These are phyloP conservation scores for Rosa lucieae DNA, from an alignment of 306 rosid species.

Conservation along the genomic window DNA sequence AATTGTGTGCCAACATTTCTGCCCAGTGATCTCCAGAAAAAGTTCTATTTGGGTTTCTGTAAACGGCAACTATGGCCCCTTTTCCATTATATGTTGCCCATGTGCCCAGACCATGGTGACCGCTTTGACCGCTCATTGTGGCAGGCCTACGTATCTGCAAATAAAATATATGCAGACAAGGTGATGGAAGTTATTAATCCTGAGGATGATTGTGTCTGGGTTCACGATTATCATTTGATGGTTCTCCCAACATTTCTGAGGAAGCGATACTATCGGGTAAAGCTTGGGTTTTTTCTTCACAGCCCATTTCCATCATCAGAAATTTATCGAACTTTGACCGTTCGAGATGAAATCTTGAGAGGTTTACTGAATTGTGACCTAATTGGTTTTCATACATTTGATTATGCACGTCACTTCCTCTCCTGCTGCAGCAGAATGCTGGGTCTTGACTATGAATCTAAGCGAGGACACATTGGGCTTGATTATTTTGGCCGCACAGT, in stretches of 20 bases:
- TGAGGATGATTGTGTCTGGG: constrained; percentile 82
- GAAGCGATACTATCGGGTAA: constrained; percentile 59
- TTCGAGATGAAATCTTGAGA: constrained; percentile 73
- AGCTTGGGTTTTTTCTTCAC: constrained; percentile 85
- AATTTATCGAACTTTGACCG: constrained; percentile 77
- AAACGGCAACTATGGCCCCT: constrained; percentile 88
- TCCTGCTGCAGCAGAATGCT: constrained; percentile 96
- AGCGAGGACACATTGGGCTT: constrained; percentile 88
- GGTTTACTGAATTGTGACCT: constrained; percentile 78
- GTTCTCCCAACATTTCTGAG: constrained; percentile 85
- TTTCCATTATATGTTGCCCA: constrained; percentile 84
- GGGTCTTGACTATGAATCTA: constrained; percentile 84
- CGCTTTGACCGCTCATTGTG: constrained; percentile 75
- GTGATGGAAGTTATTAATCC: constrained; percentile 85
- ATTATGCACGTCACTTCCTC: constrained; percentile 88
- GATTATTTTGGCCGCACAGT: constrained; percentile 88
- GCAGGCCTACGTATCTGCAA: constrained; percentile 88
- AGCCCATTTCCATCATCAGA: constrained; percentile 89
- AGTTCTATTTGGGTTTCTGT: constrained; percentile 69
- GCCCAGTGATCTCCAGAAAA: constrained; percentile 64
- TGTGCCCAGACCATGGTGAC: constrained; percentile 76
- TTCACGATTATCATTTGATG: constrained; percentile 90
- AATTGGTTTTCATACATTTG: constrained; percentile 87
- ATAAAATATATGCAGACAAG: constrained; percentile 82
- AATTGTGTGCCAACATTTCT: constrained; percentile 82